phyloP scores from a whole-genome alignment of 2,329 filamentous ascomycete genomes.

The Talaromyces islandicus region DNA sequence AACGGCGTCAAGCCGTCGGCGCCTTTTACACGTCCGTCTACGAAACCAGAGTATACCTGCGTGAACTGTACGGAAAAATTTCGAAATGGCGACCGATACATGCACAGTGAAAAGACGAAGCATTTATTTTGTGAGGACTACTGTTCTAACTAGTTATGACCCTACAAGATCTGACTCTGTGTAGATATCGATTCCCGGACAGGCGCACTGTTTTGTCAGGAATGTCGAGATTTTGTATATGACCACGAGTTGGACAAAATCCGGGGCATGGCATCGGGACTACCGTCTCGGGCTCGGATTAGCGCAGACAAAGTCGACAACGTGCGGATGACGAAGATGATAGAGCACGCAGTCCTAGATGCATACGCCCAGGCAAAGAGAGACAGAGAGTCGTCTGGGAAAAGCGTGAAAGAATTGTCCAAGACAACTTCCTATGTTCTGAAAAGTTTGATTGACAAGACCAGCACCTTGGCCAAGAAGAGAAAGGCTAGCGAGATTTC shows the following conservation, averaged over 20 bases:
- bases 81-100: slow-evolving; percentile 24
- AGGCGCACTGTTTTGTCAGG: slow-evolving; percentile 34
- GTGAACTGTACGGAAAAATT: slow-evolving; percentile 30
- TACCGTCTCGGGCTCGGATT: slow-evolving; percentile 6
- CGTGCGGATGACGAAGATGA: slow-evolving; percentile 4
- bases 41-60: slow-evolving; percentile 36
- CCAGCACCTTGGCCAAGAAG: slow-evolving; percentile 3
- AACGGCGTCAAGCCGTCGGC: slow-evolving; percentile 7
- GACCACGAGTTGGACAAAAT: slow-evolving; percentile 34
- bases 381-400: slow-evolving; percentile 1
- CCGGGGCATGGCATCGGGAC: slow-evolving; percentile 19
- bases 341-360: slow-evolving; percentile 8
- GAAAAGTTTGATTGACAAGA: not conserved
- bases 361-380: slow-evolving; percentile 9
- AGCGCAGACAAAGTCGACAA: not conserved
- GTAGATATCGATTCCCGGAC: slow-evolving; percentile 37
- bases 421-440: slow-evolving; percentile 15
- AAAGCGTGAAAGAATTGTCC: slow-evolving; percentile 4
- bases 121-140: slow-evolving; percentile 35
- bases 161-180: slow-evolving; percentile 6
- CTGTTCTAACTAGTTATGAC: not conserved
- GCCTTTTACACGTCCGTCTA: slow-evolving; percentile 12
- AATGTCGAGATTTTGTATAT: slow-evolving; percentile 37
- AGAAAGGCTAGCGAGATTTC: slow-evolving; percentile 6
- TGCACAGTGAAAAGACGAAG: slow-evolving; percentile 31